phyloP scores from a whole-genome alignment of 768 basidiomycete species.

The Filobasidium wieringae region DNA sequence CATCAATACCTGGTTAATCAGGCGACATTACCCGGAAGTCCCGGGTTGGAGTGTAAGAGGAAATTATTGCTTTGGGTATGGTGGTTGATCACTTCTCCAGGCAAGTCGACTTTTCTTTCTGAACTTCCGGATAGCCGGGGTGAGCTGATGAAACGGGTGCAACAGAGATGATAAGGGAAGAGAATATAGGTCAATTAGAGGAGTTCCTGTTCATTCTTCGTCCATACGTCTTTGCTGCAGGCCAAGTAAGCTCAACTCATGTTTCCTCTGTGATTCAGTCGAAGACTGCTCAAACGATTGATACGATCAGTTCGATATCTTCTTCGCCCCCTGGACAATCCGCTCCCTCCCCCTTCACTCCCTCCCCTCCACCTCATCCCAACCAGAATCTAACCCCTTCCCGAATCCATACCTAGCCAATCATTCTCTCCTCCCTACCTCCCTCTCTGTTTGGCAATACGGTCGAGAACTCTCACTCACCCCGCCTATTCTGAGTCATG shows the following conservation, averaged over 20 bases:
- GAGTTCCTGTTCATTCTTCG: slow-evolving; percentile 41
- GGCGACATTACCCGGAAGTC: slow-evolving; percentile 37
- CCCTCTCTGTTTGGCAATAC: slow-evolving; percentile 32
- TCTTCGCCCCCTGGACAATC: slow-evolving; percentile 39
- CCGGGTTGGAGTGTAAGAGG: slow-evolving; percentile 30
- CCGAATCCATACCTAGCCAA: slow-evolving; percentile 37
- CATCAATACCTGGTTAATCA: slow-evolving; percentile 28
- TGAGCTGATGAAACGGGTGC: neutral
- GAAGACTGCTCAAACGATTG: neutral
- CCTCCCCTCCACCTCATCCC: slow-evolving; percentile 5
- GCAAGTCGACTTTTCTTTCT: slow-evolving; percentile 6
- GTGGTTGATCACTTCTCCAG: slow-evolving; percentile 25
- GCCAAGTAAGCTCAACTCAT: slow-evolving; percentile 19
- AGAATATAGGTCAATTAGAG: slow-evolving; percentile 50
- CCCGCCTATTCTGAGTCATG: slow-evolving; percentile 39
- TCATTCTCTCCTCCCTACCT: slow-evolving; percentile 24
- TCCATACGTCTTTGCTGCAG: slow-evolving; percentile 41
- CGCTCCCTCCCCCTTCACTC: slow-evolving; percentile 31
- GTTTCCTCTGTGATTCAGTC: neutral
- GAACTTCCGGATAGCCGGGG: neutral
- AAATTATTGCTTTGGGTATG: slow-evolving; percentile 37
- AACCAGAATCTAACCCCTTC: neutral
- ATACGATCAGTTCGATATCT: slow-evolving; percentile 33
- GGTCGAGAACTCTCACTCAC: slow-evolving; percentile 29
- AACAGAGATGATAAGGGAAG: slow-evolving; percentile 50